phyloP scores from a whole-genome alignment of 2,329 filamentous ascomycete genomes.

The Epichloe gansuensis region DNA sequence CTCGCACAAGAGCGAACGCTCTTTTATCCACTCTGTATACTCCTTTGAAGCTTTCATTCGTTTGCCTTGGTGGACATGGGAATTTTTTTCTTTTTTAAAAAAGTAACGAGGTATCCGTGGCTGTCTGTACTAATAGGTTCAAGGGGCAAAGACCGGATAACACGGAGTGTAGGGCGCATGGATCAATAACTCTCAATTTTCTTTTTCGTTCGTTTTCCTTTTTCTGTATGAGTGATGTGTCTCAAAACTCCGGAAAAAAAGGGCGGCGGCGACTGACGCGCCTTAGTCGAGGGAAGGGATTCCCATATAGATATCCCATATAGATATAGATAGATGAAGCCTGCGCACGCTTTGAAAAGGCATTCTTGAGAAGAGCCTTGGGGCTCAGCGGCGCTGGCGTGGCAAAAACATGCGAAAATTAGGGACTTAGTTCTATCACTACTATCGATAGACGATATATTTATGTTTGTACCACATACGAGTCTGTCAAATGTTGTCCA shows the following conservation, averaged over 20 bases:
- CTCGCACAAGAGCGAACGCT: not conserved
- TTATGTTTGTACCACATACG: too few relatives aligned
- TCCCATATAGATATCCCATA: too few relatives aligned
- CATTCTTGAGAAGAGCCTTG: too few relatives aligned
- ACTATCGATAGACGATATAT: slow-evolving; percentile 15
- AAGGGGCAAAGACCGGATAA: not conserved
- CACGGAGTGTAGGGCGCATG: slow-evolving; percentile 3
- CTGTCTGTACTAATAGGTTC: slow-evolving; percentile 6
- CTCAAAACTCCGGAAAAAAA: not conserved
- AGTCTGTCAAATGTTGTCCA: not conserved
- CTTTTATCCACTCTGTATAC: not conserved
- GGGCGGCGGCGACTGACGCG: not conserved
- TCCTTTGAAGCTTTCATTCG: not conserved
- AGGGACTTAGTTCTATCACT: slow-evolving; percentile 14
- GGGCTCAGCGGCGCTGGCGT: not conserved
- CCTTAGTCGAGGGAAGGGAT: not conserved
- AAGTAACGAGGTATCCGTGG: not conserved
- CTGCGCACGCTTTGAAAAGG: not conserved
- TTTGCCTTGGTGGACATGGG: not conserved
- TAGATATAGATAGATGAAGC: not conserved
- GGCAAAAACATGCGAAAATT: slow-evolving; percentile 9
- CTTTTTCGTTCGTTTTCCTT: not conserved
- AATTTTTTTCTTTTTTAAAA: not conserved
- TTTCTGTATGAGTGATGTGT: not conserved
- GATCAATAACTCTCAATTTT: not conserved